These are phyloP conservation scores for Clarireedia monteithiana DNA, from an alignment of 2,329 filamentous ascomycete species.

Conservation along the genomic window DNA sequence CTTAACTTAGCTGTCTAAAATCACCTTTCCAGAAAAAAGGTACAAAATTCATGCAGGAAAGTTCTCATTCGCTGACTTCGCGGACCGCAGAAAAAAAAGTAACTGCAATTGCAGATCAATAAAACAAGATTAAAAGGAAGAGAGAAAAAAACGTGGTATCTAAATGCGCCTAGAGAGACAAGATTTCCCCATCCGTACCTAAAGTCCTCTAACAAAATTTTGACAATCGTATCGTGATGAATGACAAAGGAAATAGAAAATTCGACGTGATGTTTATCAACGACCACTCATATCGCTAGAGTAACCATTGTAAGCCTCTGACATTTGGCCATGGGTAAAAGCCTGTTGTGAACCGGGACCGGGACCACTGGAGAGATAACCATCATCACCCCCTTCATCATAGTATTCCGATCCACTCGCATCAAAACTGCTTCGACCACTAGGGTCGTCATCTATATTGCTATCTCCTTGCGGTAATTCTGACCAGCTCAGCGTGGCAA, in stretches of 20 bases:
- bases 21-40: too few relatives aligned
- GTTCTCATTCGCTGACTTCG: too few relatives aligned
- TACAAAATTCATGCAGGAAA: too few relatives aligned
- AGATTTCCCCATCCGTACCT: slow-evolving; percentile 6
- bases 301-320: slow-evolving; percentile 26
- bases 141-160: slow-evolving; percentile 24
- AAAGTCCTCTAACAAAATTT: slow-evolving; percentile 1
- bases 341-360: slow-evolving; percentile 25
- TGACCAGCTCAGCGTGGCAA: slow-evolving; percentile 86
- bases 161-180: slow-evolving; percentile 22
- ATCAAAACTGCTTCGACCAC: slow-evolving; percentile 74
- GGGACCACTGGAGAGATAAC: slow-evolving; percentile 47
- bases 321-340: slow-evolving; percentile 25
- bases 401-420: slow-evolving; percentile 62
- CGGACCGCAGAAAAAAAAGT: too few relatives aligned
- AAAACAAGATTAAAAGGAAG: slow-evolving; percentile 4
- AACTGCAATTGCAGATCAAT: too few relatives aligned
- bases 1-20: too few relatives aligned
- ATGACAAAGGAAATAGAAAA: slow-evolving; percentile 5
- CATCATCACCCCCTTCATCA: slow-evolving; percentile 64
- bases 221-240: slow-evolving; percentile 1
- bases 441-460: slow-evolving; percentile 67
- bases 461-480: slow-evolving; percentile 56
- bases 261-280: background rate
- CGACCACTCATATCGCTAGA: slow-evolving; percentile 27